A percentile compares a stretch with the other conserved stretches of the same genome.
These are phyloP conservation scores for Penicillium odoratum DNA, from an alignment of 495 filamentous ascomycete species.

Conservation along the genomic window DNA sequence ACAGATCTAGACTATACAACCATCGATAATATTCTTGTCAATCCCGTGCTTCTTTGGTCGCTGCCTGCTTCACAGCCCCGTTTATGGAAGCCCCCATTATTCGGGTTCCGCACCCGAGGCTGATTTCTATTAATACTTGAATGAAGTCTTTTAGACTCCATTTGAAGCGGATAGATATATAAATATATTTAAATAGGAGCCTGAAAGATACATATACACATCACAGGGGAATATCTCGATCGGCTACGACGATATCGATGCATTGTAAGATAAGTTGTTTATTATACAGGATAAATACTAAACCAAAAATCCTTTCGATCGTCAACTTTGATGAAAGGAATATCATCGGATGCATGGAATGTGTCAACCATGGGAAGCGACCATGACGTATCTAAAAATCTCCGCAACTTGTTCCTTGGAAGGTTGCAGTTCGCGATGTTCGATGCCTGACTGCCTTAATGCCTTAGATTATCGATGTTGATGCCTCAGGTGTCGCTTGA, in stretches of 20 bases:
- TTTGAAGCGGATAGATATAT: too few species aligned
- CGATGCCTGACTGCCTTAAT: neutral
- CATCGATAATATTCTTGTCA: neutral
- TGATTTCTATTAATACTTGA: conserved; percentile 8
- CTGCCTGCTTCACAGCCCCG: conserved; percentile 21
- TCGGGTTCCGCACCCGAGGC: neutral
- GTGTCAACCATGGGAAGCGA: neutral
- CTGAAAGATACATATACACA: neutral
- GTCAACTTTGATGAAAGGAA: neutral
- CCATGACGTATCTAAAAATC: conserved; percentile 2
- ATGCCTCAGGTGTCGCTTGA: conserved; percentile 19
- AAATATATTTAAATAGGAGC: neutral
- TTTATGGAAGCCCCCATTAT: neutral
- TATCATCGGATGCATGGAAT: neutral
- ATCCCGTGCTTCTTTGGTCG: conserved; percentile 21
- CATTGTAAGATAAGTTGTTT: neutral
- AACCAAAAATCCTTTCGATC: neutral
- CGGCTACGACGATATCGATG: neutral
- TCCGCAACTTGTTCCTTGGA: neutral
- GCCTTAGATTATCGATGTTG: neutral
- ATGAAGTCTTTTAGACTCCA: neutral
- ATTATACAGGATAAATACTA: too few species aligned
- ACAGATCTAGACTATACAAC: conserved; percentile 15
- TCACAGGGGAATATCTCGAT: neutral
- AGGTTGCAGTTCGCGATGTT: too few species aligned